Conservation (phyloP, 345 rosid genomes). For the Hypericum androsaemum region DNA sequence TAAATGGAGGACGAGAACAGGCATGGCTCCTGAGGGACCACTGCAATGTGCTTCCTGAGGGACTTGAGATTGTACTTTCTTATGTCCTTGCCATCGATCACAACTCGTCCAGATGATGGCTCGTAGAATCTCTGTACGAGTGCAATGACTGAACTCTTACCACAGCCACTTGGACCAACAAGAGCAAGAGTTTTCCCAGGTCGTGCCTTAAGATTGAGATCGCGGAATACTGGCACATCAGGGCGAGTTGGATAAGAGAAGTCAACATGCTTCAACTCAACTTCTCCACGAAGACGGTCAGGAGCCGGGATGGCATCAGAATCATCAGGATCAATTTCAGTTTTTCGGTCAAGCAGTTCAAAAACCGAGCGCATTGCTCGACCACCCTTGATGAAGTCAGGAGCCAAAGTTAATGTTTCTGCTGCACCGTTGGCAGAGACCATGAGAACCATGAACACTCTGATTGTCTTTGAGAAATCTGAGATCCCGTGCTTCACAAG, state of each 20-base stretch:
- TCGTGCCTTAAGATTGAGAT: constrained; percentile 72
- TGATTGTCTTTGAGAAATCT: constrained; percentile 90
- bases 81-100: constrained; percentile 91
- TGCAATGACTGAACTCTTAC: constrained; percentile 87
- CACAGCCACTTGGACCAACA: constrained; percentile 97
- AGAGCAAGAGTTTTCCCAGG: constrained; percentile 94
- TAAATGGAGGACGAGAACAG: constrained; percentile 70
- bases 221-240: constrained; percentile 71
- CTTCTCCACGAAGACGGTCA: constrained; percentile 82
- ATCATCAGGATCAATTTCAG: constrained; percentile 95
- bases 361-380: constrained; percentile 92
- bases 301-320: constrained; percentile 67
- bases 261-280: constrained; percentile 87
- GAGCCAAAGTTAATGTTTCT: constrained; percentile 88
- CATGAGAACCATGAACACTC: constrained; percentile 98
- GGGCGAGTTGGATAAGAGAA: constrained; percentile 92
- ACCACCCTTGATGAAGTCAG: constrained; percentile 97
- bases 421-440: constrained; percentile 99
- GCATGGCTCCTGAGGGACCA: constrained; percentile 95
- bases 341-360: constrained; percentile 88
- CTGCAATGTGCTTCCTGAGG: constrained; percentile 73
- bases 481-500: constrained; percentile 98
- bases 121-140: constrained; percentile 78
- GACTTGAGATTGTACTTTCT: constrained; percentile 88
- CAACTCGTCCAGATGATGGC: constrained; percentile 78